A percentile compares a stretch with the other conserved stretches of the same genome.
Evolutionary conservation across 1,284 basidiomycete genomes (phyloP).

Genomic region (Anthracocystis panici-leucophaei): DNA sequence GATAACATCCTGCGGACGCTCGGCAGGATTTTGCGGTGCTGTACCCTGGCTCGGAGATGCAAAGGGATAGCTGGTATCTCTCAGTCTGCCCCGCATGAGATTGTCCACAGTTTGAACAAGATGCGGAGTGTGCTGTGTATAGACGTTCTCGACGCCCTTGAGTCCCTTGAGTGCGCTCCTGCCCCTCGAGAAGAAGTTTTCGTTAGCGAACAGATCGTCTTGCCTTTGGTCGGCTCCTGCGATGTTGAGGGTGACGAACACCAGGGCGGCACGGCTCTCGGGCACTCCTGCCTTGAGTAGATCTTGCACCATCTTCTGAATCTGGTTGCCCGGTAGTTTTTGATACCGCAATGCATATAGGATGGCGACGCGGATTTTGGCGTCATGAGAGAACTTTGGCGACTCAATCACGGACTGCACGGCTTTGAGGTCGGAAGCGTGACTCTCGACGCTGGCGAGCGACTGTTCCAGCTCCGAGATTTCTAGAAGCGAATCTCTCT

Average conservation of each 20-base stretch:
- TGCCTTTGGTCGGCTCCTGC: slow-evolving; percentile 96
- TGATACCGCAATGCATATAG: slow-evolving; percentile 95
- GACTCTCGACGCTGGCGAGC: slow-evolving; percentile 88
- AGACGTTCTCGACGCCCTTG: slow-evolving; percentile 99
- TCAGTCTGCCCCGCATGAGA: slow-evolving; percentile 85
- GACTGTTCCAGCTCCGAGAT: slow-evolving; percentile 97
- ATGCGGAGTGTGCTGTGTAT: slow-evolving; percentile 96
- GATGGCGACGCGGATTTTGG: slow-evolving; percentile 92
- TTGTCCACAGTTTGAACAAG: slow-evolving; percentile 91
- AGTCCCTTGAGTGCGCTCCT: slow-evolving; percentile 94
- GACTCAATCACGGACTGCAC: slow-evolving; percentile 70
- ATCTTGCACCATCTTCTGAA: slow-evolving; percentile 83
- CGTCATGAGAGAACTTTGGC: slow-evolving; percentile 79
- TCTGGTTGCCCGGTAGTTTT: slow-evolving; percentile 86
- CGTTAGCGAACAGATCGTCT: slow-evolving; percentile 96
- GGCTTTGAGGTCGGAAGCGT: slow-evolving; percentile 79
- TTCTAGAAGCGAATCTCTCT: slow-evolving; percentile 79
- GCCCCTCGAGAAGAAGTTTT: slow-evolving; percentile 92
- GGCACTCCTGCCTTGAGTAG: slow-evolving; percentile 84
- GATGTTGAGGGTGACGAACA: slow-evolving; percentile 92
- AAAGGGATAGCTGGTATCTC: slow-evolving; percentile 88
- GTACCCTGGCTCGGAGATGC: slow-evolving; percentile 17
- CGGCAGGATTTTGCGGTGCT: slow-evolving; percentile 6
- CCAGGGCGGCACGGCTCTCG: slow-evolving; percentile 87
- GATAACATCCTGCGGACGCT: slow-evolving; percentile 66